Percentiles rank a stretch among this genome's conserved stretches.
Conservation (phyloP, 345 rosid genomes). For the Erucastrum elatum region DNA sequence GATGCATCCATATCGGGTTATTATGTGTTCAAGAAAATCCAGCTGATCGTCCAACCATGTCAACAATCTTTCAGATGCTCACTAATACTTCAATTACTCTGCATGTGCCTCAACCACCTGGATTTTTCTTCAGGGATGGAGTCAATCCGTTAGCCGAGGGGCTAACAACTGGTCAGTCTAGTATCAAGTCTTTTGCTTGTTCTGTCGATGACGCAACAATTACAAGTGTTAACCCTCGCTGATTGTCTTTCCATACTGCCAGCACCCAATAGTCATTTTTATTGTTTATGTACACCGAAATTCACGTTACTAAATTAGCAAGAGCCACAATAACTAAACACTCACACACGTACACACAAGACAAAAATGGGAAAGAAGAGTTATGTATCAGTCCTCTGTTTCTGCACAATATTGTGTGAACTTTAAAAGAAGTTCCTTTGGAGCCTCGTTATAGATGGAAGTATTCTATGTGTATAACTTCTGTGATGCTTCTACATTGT, state of each 20-base stretch:
- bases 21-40: slow-evolving; percentile 24
- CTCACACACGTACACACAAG: background rate
- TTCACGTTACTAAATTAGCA: background rate
- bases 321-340: background rate
- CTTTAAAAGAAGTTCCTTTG: too few relatives aligned
- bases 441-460: too few relatives aligned
- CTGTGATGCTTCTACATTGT: too few relatives aligned
- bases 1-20: slow-evolving; percentile 4
- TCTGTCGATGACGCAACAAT: slow-evolving; percentile 12
- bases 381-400: background rate
- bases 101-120: slow-evolving; percentile 21
- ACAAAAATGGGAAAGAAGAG: background rate
- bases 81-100: slow-evolving; percentile 4
- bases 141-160: background rate
- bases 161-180: background rate
- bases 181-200: slow-evolving; percentile 1
- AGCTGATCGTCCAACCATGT: slow-evolving; percentile 26
- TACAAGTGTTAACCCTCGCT: background rate
- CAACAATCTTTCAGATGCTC: slow-evolving; percentile 1
- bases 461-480: too few relatives aligned
- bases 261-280: background rate
- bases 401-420: too few relatives aligned
- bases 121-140: slow-evolving; percentile 15
- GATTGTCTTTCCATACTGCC: background rate
- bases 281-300: background rate